These are phyloP conservation scores for Citrus reticulata DNA, from an alignment of 345 rosid genomes.

Conservation along the genomic window DNA sequence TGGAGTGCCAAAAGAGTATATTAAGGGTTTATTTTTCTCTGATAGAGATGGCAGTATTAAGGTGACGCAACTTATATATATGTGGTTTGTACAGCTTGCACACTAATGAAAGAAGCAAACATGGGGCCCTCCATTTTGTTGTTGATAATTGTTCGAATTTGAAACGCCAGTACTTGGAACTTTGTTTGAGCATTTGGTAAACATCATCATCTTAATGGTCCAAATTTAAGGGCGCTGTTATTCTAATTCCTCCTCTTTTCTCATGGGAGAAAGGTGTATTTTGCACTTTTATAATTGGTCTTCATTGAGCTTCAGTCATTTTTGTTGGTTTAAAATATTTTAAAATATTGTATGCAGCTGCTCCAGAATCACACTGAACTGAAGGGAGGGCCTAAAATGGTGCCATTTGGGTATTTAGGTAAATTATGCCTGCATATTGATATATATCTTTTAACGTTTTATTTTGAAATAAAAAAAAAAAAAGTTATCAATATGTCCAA, in stretches of 20 bases:
- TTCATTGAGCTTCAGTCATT: not conserved
- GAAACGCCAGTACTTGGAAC: not conserved
- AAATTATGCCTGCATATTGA: not conserved
- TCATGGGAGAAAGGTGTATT: not conserved
- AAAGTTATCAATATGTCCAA: not conserved
- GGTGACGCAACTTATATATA: not conserved
- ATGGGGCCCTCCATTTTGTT: not conserved
- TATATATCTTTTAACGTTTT: not conserved
- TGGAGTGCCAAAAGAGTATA: not conserved
- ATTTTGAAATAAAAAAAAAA: not conserved
- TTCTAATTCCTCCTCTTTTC: not conserved
- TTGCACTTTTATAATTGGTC: too few relatives aligned
- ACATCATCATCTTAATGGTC: not conserved
- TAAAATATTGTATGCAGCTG: not conserved
- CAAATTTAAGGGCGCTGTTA: not conserved
- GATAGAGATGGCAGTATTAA: not conserved
- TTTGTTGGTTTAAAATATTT: not conserved
- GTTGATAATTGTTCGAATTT: not conserved
- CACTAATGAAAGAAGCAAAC: not conserved
- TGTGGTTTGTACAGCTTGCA: not conserved
- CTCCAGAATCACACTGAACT: not conserved
- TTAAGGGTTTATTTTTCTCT: not conserved
- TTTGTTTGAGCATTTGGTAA: not conserved
- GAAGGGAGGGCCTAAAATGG: not conserved
- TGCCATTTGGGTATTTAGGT: not conserved